Percentiles rank a stretch among this genome's conserved stretches.
These are phyloP conservation scores for Malania oleifera DNA, from an alignment of 164 flowering plant genomes.

Conservation along the genomic window DNA sequence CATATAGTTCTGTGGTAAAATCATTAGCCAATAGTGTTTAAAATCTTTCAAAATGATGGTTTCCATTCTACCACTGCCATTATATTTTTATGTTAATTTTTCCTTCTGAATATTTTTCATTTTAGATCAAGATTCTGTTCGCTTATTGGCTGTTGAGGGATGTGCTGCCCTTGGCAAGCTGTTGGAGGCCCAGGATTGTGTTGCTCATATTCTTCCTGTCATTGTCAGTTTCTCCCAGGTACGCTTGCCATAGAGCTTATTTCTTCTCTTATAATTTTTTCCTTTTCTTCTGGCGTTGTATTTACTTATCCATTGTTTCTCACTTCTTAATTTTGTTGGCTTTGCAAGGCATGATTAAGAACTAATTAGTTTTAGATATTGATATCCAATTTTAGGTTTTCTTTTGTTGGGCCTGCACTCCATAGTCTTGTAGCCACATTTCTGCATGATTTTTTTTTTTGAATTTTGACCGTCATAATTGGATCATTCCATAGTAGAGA, in stretches of 20 bases:
- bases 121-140: constrained; percentile 96
- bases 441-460: too few relatives aligned
- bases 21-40: too few relatives aligned
- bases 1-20: too few relatives aligned
- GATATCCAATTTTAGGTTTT: too few relatives aligned
- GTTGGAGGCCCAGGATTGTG: constrained; percentile 90
- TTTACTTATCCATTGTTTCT: neutral
- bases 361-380: too few relatives aligned
- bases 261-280: neutral
- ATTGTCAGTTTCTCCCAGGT: constrained; percentile 96
- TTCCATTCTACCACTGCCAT: too few relatives aligned
- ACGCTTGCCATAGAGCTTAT: neutral
- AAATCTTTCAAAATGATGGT: too few relatives aligned
- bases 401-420: too few relatives aligned
- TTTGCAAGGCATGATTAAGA: neutral
- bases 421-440: too few relatives aligned
- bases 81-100: neutral
- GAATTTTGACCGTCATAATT: too few relatives aligned
- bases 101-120: constrained; percentile 6
- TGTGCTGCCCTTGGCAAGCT: constrained; percentile 95
- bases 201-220: constrained; percentile 90
- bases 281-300: neutral
- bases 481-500: too few relatives aligned
- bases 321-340: neutral
- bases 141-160: constrained; percentile 93